A percentile compares a stretch with the other conserved stretches of the same genome.
Conservation (phyloP, 2,329 filamentous ascomycete species). For the Fusarium falciforme region DNA sequence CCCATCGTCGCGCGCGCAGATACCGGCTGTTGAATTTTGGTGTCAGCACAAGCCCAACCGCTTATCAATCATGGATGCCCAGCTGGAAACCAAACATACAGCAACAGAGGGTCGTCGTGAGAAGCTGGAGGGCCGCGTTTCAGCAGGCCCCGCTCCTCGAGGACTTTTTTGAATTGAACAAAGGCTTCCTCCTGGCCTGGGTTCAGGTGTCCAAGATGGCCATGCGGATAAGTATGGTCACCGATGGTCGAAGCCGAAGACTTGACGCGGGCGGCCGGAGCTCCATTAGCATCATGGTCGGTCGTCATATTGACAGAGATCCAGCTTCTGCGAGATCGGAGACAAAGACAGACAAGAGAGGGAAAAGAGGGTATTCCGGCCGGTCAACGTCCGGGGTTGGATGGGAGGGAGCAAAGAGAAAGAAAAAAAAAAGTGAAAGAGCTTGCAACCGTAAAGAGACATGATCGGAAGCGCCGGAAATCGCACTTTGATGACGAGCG, state of each 20-base stretch:
- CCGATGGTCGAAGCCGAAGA: slow-evolving; percentile 45
- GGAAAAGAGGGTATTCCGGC: slow-evolving; percentile 9
- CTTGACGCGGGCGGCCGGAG: slow-evolving; percentile 43
- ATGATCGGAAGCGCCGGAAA: slow-evolving; percentile 39
- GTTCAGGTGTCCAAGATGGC: slow-evolving; percentile 84
- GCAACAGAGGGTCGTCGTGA: slow-evolving; percentile 79
- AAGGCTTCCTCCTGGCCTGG: slow-evolving; percentile 75
- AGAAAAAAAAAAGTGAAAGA: not conserved
- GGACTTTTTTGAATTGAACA: slow-evolving; percentile 75
- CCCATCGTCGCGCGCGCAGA: slow-evolving; percentile 85
- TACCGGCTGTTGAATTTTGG: slow-evolving; percentile 72
- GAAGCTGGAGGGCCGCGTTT: slow-evolving; percentile 66
- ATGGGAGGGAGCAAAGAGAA: not conserved
- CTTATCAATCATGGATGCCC: slow-evolving; percentile 1
- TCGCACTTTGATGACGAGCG: slow-evolving; percentile 30
- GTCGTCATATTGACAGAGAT: slow-evolving; percentile 40
- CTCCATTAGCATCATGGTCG: slow-evolving; percentile 39
- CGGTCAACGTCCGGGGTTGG: slow-evolving; percentile 10
- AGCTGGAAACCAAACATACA: slow-evolving; percentile 60
- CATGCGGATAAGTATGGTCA: slow-evolving; percentile 72
- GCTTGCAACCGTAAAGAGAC: slow-evolving; percentile 3
- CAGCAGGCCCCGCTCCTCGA: slow-evolving; percentile 74
- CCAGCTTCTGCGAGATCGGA: not conserved
- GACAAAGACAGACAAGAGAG: not conserved
- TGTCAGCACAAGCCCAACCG: slow-evolving; percentile 23